phyloP scores from a whole-genome alignment of 2,329 filamentous ascomycete species.

The Phaeosphaeria sp. region DNA sequence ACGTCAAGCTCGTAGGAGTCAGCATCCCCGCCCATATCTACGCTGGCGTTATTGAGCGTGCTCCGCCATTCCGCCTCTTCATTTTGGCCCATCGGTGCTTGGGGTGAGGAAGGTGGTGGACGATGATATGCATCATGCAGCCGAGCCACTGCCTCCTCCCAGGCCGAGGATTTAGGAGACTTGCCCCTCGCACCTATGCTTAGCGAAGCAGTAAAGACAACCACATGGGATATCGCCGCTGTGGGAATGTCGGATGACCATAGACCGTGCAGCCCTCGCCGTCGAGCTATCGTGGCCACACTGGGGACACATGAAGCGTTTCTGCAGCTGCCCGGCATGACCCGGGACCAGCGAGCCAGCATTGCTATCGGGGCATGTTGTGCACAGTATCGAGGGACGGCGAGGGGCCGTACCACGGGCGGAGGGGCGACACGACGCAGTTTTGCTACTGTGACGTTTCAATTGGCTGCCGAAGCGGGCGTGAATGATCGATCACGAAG shows the following conservation, averaged over 20 bases:
- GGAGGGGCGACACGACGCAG: constrained; percentile 22
- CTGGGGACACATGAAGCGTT: constrained; percentile 66
- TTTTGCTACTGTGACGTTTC: constrained; percentile 5
- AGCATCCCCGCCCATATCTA: constrained; percentile 33
- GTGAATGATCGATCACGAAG: neutral
- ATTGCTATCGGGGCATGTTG: constrained; percentile 58
- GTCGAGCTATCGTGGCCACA: constrained; percentile 57
- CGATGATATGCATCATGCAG: constrained; percentile 10
- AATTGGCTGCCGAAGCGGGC: neutral
- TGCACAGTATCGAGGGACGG: constrained; percentile 22
- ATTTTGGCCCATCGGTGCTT: constrained; percentile 16
- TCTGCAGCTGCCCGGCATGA: constrained; percentile 66
- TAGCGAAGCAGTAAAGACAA: constrained; percentile 69
- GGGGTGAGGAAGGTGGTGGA: neutral
- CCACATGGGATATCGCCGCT: constrained; percentile 70
- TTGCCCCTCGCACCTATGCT: constrained; percentile 68
- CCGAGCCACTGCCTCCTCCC: constrained; percentile 65
- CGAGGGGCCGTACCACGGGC: constrained; percentile 21
- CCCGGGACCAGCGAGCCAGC: constrained; percentile 73
- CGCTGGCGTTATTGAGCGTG: constrained; percentile 25
- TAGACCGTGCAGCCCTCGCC: constrained; percentile 59
- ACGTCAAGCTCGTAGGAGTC: constrained; percentile 20
- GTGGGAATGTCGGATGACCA: constrained; percentile 62
- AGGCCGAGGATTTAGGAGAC: constrained; percentile 60
- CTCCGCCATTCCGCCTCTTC: constrained; percentile 31